These are phyloP conservation scores for Annulohypoxylon stygium DNA, from an alignment of 495 filamentous ascomycete species.

Conservation along the genomic window DNA sequence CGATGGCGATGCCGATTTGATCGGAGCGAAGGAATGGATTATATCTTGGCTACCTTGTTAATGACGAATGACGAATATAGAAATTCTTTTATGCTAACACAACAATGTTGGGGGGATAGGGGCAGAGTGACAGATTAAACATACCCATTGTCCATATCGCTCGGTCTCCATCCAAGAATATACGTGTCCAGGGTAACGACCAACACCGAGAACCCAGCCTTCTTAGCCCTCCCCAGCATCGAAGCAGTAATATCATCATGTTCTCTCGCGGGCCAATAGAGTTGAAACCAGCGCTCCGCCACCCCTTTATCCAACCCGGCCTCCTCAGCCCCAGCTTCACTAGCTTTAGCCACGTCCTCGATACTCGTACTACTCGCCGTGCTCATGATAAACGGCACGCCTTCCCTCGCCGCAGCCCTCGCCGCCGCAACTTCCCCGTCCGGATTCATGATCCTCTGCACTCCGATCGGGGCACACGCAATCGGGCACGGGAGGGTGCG, in stretches of 20 bases:
- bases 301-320: neutral
- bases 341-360: conserved; percentile 58
- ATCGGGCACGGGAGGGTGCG: conserved; percentile 43
- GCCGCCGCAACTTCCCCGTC: conserved; percentile 58
- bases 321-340: conserved; percentile 15
- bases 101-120: neutral
- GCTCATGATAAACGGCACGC: conserved; percentile 65
- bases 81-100: neutral
- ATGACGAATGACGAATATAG: neutral
- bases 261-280: conserved; percentile 68
- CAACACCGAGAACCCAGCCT: conserved; percentile 63
- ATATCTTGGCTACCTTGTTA: conserved; percentile 13
- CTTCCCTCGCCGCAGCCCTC: conserved; percentile 36
- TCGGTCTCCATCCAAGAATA: conserved; percentile 68
- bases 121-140: conserved; percentile 22
- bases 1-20: conserved; percentile 46
- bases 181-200: conserved; percentile 71
- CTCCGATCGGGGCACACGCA: conserved; percentile 54
- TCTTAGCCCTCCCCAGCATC: conserved; percentile 68
- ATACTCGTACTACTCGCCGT: conserved; percentile 56
- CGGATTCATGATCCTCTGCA: conserved; percentile 63
- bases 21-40: conserved; percentile 47
- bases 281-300: conserved; percentile 66
- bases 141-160: conserved; percentile 72
- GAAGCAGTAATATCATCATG: conserved; percentile 69